A percentile compares a stretch with the other conserved stretches of the same genome.
These are phyloP conservation scores for Abrus pulchellus DNA, from an alignment of 306 rosid genomes.

Conservation along the genomic window DNA sequence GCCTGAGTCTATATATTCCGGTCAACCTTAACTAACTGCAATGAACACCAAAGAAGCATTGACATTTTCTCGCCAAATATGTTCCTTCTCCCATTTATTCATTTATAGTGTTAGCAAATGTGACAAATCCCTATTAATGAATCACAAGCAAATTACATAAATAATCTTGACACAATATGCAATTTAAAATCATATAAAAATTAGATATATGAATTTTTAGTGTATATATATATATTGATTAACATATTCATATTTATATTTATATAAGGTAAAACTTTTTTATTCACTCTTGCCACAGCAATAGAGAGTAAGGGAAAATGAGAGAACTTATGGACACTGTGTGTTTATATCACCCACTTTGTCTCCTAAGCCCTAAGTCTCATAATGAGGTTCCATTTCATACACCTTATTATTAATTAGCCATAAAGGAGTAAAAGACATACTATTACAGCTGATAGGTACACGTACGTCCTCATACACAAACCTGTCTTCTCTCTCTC, in stretches of 20 bases:
- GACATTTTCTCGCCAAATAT: slow-evolving; percentile 23
- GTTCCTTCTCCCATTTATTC: neutral
- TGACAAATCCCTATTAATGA: too few relatives aligned
- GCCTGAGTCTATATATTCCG: neutral
- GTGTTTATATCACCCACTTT: neutral
- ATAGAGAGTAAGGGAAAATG: too few relatives aligned
- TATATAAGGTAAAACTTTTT: too few relatives aligned
- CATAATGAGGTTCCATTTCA: slow-evolving; percentile 35
- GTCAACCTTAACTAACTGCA: slow-evolving; percentile 33
- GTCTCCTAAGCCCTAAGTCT: slow-evolving; percentile 53
- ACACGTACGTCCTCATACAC: neutral
- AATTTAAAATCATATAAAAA: too few relatives aligned
- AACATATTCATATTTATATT: too few relatives aligned
- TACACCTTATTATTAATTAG: neutral
- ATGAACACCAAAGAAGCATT: slow-evolving; percentile 24
- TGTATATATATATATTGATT: too few relatives aligned
- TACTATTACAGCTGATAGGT: slow-evolving; percentile 1
- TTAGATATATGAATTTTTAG: too few relatives aligned
- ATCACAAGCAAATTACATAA: too few relatives aligned
- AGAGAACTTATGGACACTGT: too few relatives aligned
- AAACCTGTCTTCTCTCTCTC: neutral
- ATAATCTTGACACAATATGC: too few relatives aligned
- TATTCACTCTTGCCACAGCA: too few relatives aligned
- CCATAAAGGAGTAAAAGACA: slow-evolving; percentile 30
- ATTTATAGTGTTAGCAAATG: neutral